phyloP scores from a whole-genome alignment of 2,329 filamentous ascomycete species.

The Diaporthe vaccinii region DNA sequence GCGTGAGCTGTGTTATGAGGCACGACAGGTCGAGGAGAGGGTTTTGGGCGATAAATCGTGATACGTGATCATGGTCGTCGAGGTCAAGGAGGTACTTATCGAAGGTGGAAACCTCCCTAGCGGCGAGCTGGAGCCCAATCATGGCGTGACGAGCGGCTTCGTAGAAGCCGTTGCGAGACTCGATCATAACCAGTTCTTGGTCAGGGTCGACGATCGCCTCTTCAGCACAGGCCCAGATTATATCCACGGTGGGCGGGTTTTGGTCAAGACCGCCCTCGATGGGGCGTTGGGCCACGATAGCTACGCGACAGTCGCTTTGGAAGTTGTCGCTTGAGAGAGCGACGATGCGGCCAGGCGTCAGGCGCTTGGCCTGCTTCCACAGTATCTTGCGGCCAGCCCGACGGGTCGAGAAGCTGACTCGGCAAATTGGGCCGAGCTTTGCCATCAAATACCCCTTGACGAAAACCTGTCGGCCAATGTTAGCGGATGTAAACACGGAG shows the following conservation, averaged over 20 bases:
- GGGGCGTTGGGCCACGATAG: constrained; percentile 78
- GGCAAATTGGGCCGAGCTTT: constrained; percentile 72
- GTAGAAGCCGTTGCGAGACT: constrained; percentile 80
- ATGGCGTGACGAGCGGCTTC: constrained; percentile 83
- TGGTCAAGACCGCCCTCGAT: constrained; percentile 71
- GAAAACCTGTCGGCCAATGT: constrained; percentile 65
- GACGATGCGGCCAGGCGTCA: constrained; percentile 67
- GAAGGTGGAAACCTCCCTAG: constrained; percentile 69
- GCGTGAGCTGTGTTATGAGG: constrained; percentile 48
- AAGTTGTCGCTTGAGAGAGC: constrained; percentile 74
- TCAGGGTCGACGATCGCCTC: constrained; percentile 77
- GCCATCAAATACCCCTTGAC: constrained; percentile 76
- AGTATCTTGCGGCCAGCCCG: constrained; percentile 75
- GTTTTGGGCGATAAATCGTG: constrained; percentile 49
- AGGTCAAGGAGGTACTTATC: constrained; percentile 71
- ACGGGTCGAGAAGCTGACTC: constrained; percentile 78
- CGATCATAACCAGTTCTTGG: constrained; percentile 82
- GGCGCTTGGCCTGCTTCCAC: constrained; percentile 69
- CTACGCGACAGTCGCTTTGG: constrained; percentile 74
- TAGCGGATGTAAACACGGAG: neutral
- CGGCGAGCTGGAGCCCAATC: constrained; percentile 75
- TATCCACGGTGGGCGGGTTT: constrained; percentile 79
- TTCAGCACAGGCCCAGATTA: constrained; percentile 75
- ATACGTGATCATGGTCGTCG: constrained; percentile 50
- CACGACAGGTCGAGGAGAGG: constrained; percentile 52